Evolutionary conservation across 202 grass and related monocot genomes (phyloP).

Genomic region (Zoysia matrella): DNA sequence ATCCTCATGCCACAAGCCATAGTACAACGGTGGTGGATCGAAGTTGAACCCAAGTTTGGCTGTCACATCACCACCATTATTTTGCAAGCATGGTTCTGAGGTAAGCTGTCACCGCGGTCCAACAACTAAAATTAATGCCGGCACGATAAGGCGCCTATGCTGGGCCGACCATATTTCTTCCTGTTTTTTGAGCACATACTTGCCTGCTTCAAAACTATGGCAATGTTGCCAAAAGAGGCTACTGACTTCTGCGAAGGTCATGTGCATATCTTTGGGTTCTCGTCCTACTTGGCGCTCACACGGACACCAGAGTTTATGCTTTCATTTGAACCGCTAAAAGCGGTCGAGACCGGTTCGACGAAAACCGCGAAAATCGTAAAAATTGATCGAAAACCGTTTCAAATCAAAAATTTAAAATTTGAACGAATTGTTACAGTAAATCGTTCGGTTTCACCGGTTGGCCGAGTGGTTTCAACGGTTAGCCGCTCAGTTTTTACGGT

Average conservation of each 20-base stretch:
- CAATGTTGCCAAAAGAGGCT: background rate
- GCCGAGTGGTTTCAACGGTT: too few species aligned
- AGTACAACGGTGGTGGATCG: background rate
- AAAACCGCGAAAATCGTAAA: too few species aligned
- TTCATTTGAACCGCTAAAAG: too few species aligned
- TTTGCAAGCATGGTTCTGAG: constrained; percentile 7
- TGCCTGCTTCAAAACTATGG: background rate
- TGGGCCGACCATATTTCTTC: constrained; percentile 49
- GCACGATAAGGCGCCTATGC: constrained; percentile 29
- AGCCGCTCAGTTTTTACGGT: too few species aligned
- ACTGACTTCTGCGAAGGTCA: background rate
- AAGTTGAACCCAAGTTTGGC: background rate
- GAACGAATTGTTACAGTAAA: too few species aligned
- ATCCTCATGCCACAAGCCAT: background rate
- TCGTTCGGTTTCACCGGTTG: too few species aligned
- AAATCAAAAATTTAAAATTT: too few species aligned
- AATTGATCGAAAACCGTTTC: too few species aligned
- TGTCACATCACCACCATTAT: constrained; percentile 17
- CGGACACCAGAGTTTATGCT: too few species aligned
- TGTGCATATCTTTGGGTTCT: too few species aligned
- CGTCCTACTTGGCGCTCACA: too few species aligned
- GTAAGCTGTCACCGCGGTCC: background rate
- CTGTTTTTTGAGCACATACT: constrained; percentile 5
- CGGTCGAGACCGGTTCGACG: too few species aligned
- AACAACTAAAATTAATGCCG: constrained; percentile 18